These are phyloP conservation scores for Choanephora cucurbitarum DNA, from an alignment of 371 early-diverging fungal genomes.

Conservation along the genomic window DNA sequence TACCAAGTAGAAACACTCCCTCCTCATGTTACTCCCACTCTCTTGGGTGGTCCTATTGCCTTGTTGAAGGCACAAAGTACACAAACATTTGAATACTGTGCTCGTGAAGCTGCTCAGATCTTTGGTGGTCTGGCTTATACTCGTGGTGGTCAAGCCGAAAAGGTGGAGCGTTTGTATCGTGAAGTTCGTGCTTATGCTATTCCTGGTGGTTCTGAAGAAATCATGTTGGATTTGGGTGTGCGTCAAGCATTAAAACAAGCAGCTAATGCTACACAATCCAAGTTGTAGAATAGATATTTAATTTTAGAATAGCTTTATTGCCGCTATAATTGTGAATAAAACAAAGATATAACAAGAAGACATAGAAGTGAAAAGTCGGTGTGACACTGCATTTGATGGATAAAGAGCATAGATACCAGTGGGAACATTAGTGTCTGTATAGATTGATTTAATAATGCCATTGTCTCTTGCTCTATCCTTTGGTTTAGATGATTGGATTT, in stretches of 20 bases:
- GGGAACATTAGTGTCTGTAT: constrained; percentile 2
- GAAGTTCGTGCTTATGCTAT: constrained; percentile 88
- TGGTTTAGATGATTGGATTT: neutral
- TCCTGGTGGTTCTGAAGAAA: constrained; percentile 91
- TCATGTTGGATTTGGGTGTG: constrained; percentile 79
- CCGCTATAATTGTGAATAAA: no score
- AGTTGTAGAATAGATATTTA: constrained; percentile 4
- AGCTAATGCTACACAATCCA: constrained; percentile 2
- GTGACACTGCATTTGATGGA: neutral
- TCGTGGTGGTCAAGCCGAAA: constrained; percentile 85
- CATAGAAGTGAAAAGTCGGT: neutral
- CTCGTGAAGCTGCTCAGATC: constrained; percentile 90
- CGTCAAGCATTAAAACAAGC: constrained; percentile 70
- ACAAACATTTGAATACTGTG: constrained; percentile 85
- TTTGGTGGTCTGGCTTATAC: constrained; percentile 89
- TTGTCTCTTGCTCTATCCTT: neutral
- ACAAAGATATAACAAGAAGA: no score
- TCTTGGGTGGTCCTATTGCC: constrained; percentile 88
- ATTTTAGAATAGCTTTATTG: no score
- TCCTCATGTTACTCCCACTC: constrained; percentile 63
- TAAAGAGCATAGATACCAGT: constrained; percentile 13
- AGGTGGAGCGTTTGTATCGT: constrained; percentile 84
- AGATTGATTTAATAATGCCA: neutral
- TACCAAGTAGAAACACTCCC: constrained; percentile 73
- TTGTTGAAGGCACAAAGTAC: constrained; percentile 86